Evolutionary conservation across 768 basidiomycete species (phyloP).

Genomic region (Rubroboletus satanas): DNA sequence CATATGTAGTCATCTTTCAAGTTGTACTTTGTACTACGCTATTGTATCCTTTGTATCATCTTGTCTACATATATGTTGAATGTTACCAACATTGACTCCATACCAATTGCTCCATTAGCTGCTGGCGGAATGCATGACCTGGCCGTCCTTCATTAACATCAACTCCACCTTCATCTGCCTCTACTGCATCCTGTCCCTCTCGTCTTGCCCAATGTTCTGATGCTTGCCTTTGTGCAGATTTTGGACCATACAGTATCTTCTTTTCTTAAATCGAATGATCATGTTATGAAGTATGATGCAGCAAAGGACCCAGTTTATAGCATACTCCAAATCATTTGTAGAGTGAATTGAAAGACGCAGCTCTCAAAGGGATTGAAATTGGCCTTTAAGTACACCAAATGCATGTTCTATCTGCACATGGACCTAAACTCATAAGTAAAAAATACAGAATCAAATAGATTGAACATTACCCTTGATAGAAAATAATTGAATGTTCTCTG

Average conservation of each 20-base stretch:
- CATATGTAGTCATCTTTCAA: no score
- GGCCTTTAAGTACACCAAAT: not conserved
- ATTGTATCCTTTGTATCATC: no score
- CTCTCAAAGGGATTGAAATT: slow-evolving; percentile 1
- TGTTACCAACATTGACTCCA: no score
- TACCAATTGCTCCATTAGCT: no score
- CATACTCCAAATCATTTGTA: not conserved
- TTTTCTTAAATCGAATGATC: not conserved
- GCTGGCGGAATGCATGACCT: no score
- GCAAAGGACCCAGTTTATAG: not conserved
- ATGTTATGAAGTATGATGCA: not conserved
- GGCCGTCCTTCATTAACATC: no score
- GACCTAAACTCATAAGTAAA: not conserved
- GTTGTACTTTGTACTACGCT: no score
- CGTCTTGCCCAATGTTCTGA: not conserved
- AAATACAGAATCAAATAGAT: not conserved
- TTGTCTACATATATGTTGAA: no score
- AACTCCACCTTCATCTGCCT: no score
- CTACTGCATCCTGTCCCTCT: no score
- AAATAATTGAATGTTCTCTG: not conserved
- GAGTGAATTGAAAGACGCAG: not conserved
- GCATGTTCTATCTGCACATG: not conserved
- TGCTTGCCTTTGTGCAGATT: not conserved
- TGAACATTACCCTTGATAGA: not conserved
- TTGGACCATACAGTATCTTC: not conserved